These are phyloP conservation scores for Telopea speciosissima DNA, from an alignment of 177 flowering plant species.

Conservation along the genomic window DNA sequence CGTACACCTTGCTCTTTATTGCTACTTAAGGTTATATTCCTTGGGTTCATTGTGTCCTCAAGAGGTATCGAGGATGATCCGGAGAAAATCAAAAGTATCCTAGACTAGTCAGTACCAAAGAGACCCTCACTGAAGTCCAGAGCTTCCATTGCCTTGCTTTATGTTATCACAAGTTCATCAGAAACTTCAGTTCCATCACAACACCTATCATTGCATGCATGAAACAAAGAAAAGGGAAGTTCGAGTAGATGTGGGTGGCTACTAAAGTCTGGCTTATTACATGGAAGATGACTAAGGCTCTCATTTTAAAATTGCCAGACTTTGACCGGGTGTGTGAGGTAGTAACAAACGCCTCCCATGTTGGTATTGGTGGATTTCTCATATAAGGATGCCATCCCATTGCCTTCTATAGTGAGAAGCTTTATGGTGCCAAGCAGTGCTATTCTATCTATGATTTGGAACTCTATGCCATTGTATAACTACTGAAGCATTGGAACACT, in stretches of 20 bases:
- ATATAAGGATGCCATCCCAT: neutral
- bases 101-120: conserved; percentile 2
- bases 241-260: neutral
- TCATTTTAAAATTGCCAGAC: neutral
- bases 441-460: neutral
- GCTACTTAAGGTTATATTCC: neutral
- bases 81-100: conserved; percentile 1
- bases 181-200: neutral
- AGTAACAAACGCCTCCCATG: neutral
- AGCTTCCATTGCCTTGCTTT: neutral
- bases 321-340: neutral
- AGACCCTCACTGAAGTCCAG: neutral
- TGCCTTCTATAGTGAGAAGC: neutral
- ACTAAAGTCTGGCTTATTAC: neutral
- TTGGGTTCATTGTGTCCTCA: neutral
- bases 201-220: neutral
- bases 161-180: neutral
- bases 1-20: too few species aligned
- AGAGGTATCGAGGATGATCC: neutral
- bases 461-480: neutral
- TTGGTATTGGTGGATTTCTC: neutral
- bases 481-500: neutral
- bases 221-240: neutral
- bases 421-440: neutral
- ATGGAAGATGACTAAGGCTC: neutral